Evolutionary conservation across 345 rosid genomes (phyloP).

Genomic region (Camelina neglecta): DNA sequence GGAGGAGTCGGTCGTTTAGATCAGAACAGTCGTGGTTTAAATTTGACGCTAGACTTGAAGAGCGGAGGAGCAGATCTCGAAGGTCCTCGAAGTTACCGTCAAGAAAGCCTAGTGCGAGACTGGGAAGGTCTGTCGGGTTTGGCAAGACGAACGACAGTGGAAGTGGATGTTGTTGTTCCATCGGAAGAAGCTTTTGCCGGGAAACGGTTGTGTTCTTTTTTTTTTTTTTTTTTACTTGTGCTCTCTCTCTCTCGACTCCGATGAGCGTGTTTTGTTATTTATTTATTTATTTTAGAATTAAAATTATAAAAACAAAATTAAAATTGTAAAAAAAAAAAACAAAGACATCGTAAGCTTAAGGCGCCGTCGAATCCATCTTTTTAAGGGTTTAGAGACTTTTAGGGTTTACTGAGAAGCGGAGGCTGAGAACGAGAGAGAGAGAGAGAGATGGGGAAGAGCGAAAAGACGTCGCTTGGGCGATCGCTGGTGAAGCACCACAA

Average conservation of each 20-base stretch:
- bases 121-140: slow-evolving; percentile 39
- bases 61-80: slow-evolving; percentile 46
- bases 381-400: slow-evolving; percentile 27
- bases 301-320: neutral
- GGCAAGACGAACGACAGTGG: slow-evolving; percentile 48
- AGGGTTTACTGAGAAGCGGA: slow-evolving; percentile 34
- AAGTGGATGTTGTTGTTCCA: slow-evolving; percentile 33
- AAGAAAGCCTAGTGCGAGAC: slow-evolving; percentile 44
- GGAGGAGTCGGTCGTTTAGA: slow-evolving; percentile 46
- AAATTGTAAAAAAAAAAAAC: neutral
- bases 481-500: slow-evolving; percentile 91
- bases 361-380: neutral
- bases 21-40: slow-evolving; percentile 44
- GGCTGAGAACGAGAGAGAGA: slow-evolving; percentile 8
- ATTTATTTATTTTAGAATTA: too few species aligned
- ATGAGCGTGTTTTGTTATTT: neutral
- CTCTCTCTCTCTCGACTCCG: neutral
- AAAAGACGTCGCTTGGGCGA: slow-evolving; percentile 79
- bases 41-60: slow-evolving; percentile 50
- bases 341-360: neutral
- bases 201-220: slow-evolving; percentile 1
- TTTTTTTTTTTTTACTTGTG: neutral
- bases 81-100: slow-evolving; percentile 52
- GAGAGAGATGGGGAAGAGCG: slow-evolving; percentile 73
- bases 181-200: slow-evolving; percentile 39